Base-by-base conservation (phyloP, 345 rosid genomes). In the Aquilaria sinensis region DNA sequence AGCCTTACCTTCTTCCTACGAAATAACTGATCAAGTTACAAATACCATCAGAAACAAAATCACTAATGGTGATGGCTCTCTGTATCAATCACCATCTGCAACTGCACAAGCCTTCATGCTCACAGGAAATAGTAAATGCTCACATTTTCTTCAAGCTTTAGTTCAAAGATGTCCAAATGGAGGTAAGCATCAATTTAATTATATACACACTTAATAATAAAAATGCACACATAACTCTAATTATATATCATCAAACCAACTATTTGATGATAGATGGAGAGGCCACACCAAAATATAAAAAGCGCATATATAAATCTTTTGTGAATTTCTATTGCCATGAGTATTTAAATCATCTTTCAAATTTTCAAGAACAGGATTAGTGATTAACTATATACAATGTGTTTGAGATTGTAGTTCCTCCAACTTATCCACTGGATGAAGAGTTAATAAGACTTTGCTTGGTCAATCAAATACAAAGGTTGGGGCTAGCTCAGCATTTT, bases 71-170 rank as follows among this genome's bases (percentile, higher is more conserved):
- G 81, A 81, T 49, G 91, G 96, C 53, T 83, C 89, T 0, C 56
- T 83, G 51, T 85, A 67, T 75, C 83, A 80, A 43, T 85, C 96
- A 4, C 95, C 96, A 11, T 77, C 91, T 2, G 86, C 96, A 43
- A 88, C 92, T 16, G 87, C 92, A 14, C 31, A 73, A 37, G 89
- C 82, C 0, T 85, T 77, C 64, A 78, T 85, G 77, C 73, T 77
- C 13, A 82, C 92, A 0, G 81, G 85, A 30, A 83, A 85, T 43
- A 12, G 41, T 16, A 61, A 70, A 8, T 74, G 82, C 64, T 71
- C 81, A 48, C 56, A 67, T 34, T 83, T 83, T 65, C 80, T 88
- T 7, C 77, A 70, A 64, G 72, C 79, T 65, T 72, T 83, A 2
- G 74, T 69, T 53, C 68, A 72, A 56, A 72, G 12, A 23, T 77